These are phyloP conservation scores for Kodamaea laetipori DNA, from an alignment of 805 yeast species.

Conservation along the genomic window DNA sequence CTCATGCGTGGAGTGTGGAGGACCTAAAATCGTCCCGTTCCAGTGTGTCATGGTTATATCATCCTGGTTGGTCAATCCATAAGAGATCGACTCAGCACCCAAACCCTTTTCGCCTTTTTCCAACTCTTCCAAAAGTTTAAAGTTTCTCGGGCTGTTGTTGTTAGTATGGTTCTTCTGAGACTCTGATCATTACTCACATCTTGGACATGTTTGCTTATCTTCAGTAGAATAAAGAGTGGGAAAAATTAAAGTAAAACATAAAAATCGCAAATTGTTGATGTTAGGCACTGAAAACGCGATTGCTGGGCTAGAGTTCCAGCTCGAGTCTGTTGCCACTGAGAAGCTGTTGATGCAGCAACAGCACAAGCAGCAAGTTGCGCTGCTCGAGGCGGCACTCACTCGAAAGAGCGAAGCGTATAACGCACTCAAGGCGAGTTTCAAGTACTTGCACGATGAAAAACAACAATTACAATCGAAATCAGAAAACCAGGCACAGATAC, in stretches of 20 bases:
- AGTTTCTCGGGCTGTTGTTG: constrained; percentile 76
- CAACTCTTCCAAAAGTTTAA: constrained; percentile 90
- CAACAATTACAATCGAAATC: constrained; percentile 33
- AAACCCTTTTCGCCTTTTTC: constrained; percentile 98
- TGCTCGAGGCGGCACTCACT: constrained; percentile 31
- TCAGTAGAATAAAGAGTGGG: not conserved
- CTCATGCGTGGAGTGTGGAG: constrained; percentile 88
- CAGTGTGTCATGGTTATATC: constrained; percentile 93
- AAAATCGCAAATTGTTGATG: not conserved
- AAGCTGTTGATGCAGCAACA: constrained; percentile 33
- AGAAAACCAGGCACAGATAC: constrained; percentile 33
- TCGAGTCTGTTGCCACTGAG: constrained; percentile 35
- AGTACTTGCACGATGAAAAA: constrained; percentile 37
- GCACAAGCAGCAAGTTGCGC: constrained; percentile 24
- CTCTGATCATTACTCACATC: constrained; percentile 39
- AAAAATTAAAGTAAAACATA: not conserved
- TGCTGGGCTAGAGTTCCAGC: constrained; percentile 35
- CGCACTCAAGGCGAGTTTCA: constrained; percentile 38
- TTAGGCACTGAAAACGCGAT: not conserved
- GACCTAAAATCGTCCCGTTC: constrained; percentile 98
- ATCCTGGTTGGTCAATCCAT: constrained; percentile 86
- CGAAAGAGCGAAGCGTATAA: constrained; percentile 35
- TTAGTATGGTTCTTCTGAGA: constrained; percentile 9
- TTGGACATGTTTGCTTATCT: constrained; percentile 40
- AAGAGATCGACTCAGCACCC: constrained; percentile 95